These are phyloP conservation scores for Paramecium octaurelia DNA, from an alignment of 73 alveolate genomes.

Conservation along the genomic window DNA sequence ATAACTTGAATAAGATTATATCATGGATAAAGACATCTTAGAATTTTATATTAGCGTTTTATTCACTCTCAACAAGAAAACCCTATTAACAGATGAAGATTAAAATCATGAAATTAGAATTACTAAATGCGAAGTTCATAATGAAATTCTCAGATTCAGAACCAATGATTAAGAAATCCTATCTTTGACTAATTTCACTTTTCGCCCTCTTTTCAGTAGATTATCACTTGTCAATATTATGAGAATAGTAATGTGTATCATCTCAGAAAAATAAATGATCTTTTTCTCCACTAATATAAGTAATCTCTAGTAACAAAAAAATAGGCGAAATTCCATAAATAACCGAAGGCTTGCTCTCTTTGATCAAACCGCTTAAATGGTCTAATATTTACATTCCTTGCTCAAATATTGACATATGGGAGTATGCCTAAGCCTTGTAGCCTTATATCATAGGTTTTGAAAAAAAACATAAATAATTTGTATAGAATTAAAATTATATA, in stretches of 20 bases:
- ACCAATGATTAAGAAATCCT: constrained; percentile 16
- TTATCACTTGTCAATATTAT: background rate
- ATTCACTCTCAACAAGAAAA: background rate
- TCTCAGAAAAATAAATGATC: constrained; percentile 3
- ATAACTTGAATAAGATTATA: background rate
- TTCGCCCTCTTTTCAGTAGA: constrained; percentile 37
- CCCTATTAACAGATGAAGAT: background rate
- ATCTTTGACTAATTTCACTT: background rate
- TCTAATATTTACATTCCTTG: constrained; percentile 19
- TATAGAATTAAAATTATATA: background rate
- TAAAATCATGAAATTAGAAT: background rate
- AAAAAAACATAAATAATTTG: constrained; percentile 20
- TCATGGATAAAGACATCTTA: constrained; percentile 16
- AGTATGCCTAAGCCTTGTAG: background rate
- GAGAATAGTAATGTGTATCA: constrained; percentile 45
- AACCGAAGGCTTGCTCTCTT: constrained; percentile 12
- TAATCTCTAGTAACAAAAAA: background rate
- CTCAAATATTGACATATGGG: constrained; percentile 29
- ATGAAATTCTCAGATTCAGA: constrained; percentile 17
- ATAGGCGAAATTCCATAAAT: constrained; percentile 13
- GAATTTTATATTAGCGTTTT: constrained; percentile 26
- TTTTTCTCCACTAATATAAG: constrained; percentile 13
- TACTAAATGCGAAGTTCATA: constrained; percentile 11
- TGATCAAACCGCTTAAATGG: constrained; percentile 32
- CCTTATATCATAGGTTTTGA: constrained; percentile 47